Conservation (phyloP, 495 filamentous ascomycete species). For the Trichoderma virens region DNA sequence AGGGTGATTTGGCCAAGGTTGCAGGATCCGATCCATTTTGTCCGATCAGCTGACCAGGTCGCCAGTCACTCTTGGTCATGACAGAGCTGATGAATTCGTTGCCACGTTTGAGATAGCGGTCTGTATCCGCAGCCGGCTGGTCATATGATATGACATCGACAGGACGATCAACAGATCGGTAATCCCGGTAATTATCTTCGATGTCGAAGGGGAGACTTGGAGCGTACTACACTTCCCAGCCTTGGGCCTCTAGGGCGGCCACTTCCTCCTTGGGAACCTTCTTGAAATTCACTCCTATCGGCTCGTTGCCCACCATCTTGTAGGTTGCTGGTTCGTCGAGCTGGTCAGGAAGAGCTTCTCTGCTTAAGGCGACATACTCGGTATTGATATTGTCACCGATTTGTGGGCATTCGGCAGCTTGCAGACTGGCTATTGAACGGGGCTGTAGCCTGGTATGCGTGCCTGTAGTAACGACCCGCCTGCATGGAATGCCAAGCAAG, state of each 20-base stretch:
- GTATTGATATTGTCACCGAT: neutral
- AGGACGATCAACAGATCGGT: neutral
- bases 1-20: neutral
- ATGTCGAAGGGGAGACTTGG: neutral
- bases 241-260: neutral
- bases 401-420: neutral
- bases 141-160: neutral
- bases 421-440: neutral
- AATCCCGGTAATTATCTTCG: neutral
- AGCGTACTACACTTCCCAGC: neutral
- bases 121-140: neutral
- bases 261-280: neutral
- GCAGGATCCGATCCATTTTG: neutral
- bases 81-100: neutral
- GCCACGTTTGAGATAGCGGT: neutral
- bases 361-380: neutral
- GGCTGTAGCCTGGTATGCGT: neutral
- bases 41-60: neutral
- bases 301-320: neutral
- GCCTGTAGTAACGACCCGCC: neutral
- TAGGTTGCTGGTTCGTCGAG: neutral
- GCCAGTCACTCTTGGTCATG: neutral
- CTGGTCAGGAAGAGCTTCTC: neutral
- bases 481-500: neutral
- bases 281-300: neutral